Evolutionary conservation across 208 protist genomes (phyloP).

Genomic region (Trypanosomatidae sp.): DNA sequence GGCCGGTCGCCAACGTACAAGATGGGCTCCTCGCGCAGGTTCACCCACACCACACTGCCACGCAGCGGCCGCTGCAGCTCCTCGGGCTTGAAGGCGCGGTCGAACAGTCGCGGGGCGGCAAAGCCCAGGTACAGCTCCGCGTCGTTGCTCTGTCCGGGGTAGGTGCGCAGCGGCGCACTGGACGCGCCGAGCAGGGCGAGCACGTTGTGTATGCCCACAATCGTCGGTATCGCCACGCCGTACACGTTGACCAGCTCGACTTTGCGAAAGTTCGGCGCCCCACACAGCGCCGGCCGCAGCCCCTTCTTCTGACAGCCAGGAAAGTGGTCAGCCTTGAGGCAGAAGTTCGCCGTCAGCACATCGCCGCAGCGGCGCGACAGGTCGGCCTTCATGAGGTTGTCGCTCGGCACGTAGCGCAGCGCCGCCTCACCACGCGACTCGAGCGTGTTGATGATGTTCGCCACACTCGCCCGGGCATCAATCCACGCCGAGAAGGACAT

Average conservation of each 20-base stretch:
- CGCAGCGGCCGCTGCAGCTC: conserved; percentile 50
- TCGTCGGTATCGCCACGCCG: conserved; percentile 77
- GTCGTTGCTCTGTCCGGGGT: conserved; percentile 68
- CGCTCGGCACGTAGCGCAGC: conserved; percentile 49
- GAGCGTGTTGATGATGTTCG: conserved; percentile 63
- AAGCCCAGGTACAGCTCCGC: conserved; percentile 63
- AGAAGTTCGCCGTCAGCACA: conserved; percentile 80
- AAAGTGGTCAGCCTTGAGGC: conserved; percentile 85
- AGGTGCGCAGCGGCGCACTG: conserved; percentile 39
- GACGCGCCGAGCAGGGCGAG: conserved; percentile 76
- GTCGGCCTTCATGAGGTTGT: conserved; percentile 63
- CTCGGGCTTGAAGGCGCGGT: conserved; percentile 50
- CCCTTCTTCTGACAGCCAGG: conserved; percentile 84
- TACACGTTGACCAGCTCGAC: conserved; percentile 75
- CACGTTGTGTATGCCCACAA: conserved; percentile 73
- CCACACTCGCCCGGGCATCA: conserved; percentile 38
- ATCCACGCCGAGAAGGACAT: conserved; percentile 71
- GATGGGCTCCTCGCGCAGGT: conserved; percentile 80
- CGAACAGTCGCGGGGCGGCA: conserved; percentile 64
- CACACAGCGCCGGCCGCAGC: conserved; percentile 62
- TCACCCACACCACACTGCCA: conserved; percentile 80
- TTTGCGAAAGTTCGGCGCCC: conserved; percentile 82
- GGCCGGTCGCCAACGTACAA: conserved; percentile 79
- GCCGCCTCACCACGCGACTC: conserved; percentile 44
- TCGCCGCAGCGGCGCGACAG: conserved; percentile 55